phyloP scores from a whole-genome alignment of 257 asterid genomes.

The Solanum peruvianum region DNA sequence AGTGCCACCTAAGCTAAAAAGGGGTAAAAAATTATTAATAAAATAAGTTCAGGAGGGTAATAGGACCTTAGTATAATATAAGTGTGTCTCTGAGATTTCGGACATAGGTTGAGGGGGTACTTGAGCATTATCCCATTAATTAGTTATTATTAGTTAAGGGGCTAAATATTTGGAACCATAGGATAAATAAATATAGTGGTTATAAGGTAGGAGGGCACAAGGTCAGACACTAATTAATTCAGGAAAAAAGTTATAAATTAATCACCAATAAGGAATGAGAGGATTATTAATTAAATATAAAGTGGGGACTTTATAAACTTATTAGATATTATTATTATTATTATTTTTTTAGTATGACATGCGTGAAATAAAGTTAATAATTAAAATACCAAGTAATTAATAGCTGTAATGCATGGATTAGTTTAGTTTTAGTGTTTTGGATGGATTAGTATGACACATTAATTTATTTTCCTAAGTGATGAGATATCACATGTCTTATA shows the following conservation, averaged over 20 bases:
- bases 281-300: constrained; percentile 1
- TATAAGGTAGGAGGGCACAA: background rate
- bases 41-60: no score
- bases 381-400: constrained; percentile 2
- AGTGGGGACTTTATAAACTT: constrained; percentile 1
- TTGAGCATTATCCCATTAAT: no score
- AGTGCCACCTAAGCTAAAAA: no score
- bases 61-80: no score
- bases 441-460: background rate
- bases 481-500: background rate
- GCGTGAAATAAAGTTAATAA: background rate
- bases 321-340: background rate
- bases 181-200: background rate
- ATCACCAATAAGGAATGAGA: constrained; percentile 3
- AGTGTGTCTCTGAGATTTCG: no score
- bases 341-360: background rate
- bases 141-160: background rate
- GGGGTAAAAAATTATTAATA: no score
- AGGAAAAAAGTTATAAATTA: background rate
- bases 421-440: background rate
- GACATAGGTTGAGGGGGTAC: no score
- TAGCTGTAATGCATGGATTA: constrained; percentile 12
- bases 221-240: constrained; percentile 1
- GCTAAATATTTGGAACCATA: background rate
- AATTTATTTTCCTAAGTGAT: background rate